Evolutionary conservation across 495 filamentous ascomycete genomes (phyloP).

Genomic region (Penicillium paxilli): DNA sequence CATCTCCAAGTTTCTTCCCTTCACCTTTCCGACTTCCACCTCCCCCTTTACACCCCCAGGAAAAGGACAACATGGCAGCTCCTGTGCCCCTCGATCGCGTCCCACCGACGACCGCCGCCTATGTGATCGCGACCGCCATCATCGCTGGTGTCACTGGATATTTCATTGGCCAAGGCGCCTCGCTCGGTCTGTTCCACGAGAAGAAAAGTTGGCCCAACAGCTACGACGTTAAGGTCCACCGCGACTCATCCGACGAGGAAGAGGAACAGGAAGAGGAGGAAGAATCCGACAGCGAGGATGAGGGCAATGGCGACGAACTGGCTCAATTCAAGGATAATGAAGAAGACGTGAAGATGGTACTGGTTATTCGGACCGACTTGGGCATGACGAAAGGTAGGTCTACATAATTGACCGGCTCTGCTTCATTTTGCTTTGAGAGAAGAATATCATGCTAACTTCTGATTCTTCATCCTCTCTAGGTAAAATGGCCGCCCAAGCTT

Average conservation of each 20-base stretch:
- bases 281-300: slow-evolving; percentile 36
- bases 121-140: slow-evolving; percentile 64
- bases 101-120: slow-evolving; percentile 48
- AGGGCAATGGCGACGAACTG: slow-evolving; percentile 43
- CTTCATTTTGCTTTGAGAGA: too few relatives aligned
- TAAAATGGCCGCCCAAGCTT: slow-evolving; percentile 95
- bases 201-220: slow-evolving; percentile 51
- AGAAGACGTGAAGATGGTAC: slow-evolving; percentile 91
- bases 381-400: slow-evolving; percentile 93
- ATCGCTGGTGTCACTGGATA: slow-evolving; percentile 67
- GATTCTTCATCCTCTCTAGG: slow-evolving; percentile 50
- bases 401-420: background rate
- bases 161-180: slow-evolving; percentile 55
- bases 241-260: slow-evolving; percentile 46
- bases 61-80: slow-evolving; percentile 41
- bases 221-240: slow-evolving; percentile 51
- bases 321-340: slow-evolving; percentile 48
- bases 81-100: slow-evolving; percentile 34
- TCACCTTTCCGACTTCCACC: background rate
- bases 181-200: slow-evolving; percentile 48
- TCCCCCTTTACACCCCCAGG: background rate
- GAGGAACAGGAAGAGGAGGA: slow-evolving; percentile 25
- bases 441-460: background rate
- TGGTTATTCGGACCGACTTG: slow-evolving; percentile 89
- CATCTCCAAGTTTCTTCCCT: background rate